These are phyloP conservation scores for Drosera capensis DNA, from an alignment of 148 eudicot genomes.

Conservation along the genomic window DNA sequence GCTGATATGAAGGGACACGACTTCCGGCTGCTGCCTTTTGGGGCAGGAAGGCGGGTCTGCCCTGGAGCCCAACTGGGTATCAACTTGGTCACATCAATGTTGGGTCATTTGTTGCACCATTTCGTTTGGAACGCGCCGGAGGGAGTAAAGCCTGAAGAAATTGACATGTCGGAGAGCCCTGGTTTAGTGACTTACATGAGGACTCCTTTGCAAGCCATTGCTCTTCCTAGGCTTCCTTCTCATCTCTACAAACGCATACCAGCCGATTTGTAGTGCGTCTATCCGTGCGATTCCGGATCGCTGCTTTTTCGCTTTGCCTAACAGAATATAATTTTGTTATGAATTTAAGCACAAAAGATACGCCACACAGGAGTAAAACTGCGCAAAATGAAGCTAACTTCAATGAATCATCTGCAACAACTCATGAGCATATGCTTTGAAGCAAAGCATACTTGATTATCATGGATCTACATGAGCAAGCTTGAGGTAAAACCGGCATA, in stretches of 20 bases:
- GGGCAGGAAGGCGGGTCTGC: constrained; percentile 21
- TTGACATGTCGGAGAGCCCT: constrained; percentile 16
- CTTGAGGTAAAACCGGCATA: too few relatives aligned
- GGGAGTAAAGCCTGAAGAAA: constrained; percentile 12
- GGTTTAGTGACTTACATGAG: constrained; percentile 15
- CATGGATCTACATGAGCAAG: too few relatives aligned
- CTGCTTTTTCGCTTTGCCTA: neutral
- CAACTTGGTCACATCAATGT: constrained; percentile 13
- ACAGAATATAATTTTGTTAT: too few relatives aligned
- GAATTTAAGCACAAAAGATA: too few relatives aligned
- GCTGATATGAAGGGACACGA: constrained; percentile 23
- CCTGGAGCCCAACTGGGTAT: constrained; percentile 14
- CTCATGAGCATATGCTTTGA: too few relatives aligned
- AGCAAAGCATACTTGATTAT: too few relatives aligned
- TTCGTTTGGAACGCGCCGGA: constrained; percentile 12
- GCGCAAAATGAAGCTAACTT: too few relatives aligned
- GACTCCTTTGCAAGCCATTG: constrained; percentile 12
- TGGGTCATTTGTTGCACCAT: constrained; percentile 19
- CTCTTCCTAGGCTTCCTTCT: constrained; percentile 11
- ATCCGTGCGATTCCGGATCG: neutral
- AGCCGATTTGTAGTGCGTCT: constrained; percentile 2
- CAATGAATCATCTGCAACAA: too few relatives aligned
- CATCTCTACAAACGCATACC: constrained; percentile 3
- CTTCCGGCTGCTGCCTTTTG: constrained; percentile 18
- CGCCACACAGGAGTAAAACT: too few relatives aligned